A percentile compares a stretch with the other conserved stretches of the same genome.
Evolutionary conservation across 75 land plant genomes (phyloP).

Genomic region (Sequoiadendron giganteum): DNA sequence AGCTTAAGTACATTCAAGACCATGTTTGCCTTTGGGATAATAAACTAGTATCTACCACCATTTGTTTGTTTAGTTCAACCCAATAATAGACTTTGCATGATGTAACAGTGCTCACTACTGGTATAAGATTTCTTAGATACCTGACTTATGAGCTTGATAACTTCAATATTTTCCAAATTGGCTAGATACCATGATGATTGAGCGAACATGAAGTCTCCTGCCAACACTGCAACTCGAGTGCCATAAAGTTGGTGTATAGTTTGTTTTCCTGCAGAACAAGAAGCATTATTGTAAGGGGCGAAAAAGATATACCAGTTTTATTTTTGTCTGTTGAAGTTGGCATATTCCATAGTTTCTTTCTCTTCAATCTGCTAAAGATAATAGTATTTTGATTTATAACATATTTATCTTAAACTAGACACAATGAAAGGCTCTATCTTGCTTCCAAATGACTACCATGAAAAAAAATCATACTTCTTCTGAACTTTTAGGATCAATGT

Average conservation of each 20-base stretch:
- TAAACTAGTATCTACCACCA: background rate
- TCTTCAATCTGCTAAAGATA: constrained; percentile 1
- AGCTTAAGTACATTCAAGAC: background rate
- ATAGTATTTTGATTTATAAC: background rate
- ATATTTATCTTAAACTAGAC: background rate
- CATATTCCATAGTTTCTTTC: background rate
- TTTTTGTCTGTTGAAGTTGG: background rate
- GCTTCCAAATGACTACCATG: background rate
- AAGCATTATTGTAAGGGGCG: background rate
- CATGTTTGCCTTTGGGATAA: background rate
- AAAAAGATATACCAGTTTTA: background rate
- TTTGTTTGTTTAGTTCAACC: background rate
- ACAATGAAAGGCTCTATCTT: background rate
- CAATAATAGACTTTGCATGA: background rate
- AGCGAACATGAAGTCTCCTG: constrained; percentile 99
- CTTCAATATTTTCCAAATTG: constrained; percentile 95
- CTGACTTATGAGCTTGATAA: constrained; percentile 98
- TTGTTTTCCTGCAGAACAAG: constrained; percentile 67
- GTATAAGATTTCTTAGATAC: constrained; percentile 33
- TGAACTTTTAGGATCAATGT: background rate
- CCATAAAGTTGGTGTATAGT: constrained; percentile 90
- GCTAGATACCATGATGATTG: constrained; percentile 99
- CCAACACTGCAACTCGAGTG: constrained; percentile 92
- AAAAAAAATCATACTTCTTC: background rate
- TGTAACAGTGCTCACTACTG: background rate